Conservation (phyloP, 805 yeast genomes). For the Komagataella mondaviorum region DNA sequence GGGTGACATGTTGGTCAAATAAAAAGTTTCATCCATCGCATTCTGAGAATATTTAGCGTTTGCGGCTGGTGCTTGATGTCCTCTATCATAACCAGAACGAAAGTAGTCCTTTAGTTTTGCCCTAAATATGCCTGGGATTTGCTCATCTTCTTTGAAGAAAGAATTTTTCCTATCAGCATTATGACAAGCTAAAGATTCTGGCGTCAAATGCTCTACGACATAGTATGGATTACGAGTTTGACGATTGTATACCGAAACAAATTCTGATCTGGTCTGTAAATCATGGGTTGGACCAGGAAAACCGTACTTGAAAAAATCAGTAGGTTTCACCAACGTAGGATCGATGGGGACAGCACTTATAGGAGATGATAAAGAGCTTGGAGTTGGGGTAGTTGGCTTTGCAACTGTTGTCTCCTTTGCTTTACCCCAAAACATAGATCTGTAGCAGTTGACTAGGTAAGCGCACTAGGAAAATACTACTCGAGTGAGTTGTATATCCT, state of each 20-base stretch:
- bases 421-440: constrained; percentile 15
- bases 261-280: constrained; percentile 58
- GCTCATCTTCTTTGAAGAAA: constrained; percentile 77
- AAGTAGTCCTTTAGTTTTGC: constrained; percentile 75
- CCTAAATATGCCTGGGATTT: constrained; percentile 64
- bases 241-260: constrained; percentile 77
- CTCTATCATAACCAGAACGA: constrained; percentile 92
- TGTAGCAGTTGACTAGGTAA: constrained; percentile 8
- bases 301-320: constrained; percentile 79
- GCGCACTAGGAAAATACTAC: neutral
- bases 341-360: constrained; percentile 10
- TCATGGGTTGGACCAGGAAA: constrained; percentile 95
- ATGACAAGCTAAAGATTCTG: constrained; percentile 41
- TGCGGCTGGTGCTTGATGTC: constrained; percentile 97
- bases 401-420: constrained; percentile 4
- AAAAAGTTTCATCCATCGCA: constrained; percentile 94
- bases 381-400: constrained; percentile 1
- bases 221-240: constrained; percentile 75
- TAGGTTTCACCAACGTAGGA: constrained; percentile 44
- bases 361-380: constrained; percentile 5
- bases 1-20: constrained; percentile 83
- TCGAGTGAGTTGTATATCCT: neutral
- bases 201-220: constrained; percentile 77
- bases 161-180: constrained; percentile 69
- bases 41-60: constrained; percentile 81